Evolutionary conservation across 495 filamentous ascomycete species (phyloP), one percentile per base, ranked within the genome.

Genomic region (Hypoxylon trugodes): DNA sequence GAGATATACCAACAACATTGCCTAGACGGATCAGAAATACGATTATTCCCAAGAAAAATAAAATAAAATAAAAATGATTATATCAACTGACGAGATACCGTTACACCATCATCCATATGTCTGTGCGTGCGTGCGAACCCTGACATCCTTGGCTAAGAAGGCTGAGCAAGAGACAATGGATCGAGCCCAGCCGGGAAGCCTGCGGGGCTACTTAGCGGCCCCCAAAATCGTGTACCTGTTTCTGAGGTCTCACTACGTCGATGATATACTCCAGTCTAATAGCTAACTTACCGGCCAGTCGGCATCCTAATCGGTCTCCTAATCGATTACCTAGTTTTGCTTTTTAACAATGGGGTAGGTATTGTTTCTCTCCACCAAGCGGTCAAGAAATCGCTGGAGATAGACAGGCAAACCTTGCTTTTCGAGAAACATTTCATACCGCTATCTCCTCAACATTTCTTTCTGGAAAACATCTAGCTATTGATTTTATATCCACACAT

Each of bases 61-160:
- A n/a, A n/a, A n/a, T 32, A 30, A 33, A 6, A 32, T 13, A 30
- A 28, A 21, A 18, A 16, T 19, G 49, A 25, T 45, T 22, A 24
- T 10, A 26, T 41, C 22, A 28, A 41, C 32, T 15, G 21, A 42
- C 46, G 46, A 45, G 35, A 40, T 25, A 45, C 32, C n/a, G 49
- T 49, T 62, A 25, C 50, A 43, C 40, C 25, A 41, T 49, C 32
- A 55, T 36, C 63, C 57, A 41, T 33, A 42, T 51, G 58, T 67
- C 52, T 62, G 64, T 67, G 58, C 57, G 63, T 47, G 51, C n/a
- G n/a, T n/a, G n/a, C n/a, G 15, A 56, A 60, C 51, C 47, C 40
- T 52, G 48, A 50, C 13, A n/a, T 36, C 32, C 33, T 38, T 26
- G 21, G n/a, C n/a, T n/a, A 40, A 52, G 21, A 2, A 24, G 35